Base-by-base conservation (phyloP, 2,329 filamentous ascomycete genomes). In the Exophiala sp. region DNA sequence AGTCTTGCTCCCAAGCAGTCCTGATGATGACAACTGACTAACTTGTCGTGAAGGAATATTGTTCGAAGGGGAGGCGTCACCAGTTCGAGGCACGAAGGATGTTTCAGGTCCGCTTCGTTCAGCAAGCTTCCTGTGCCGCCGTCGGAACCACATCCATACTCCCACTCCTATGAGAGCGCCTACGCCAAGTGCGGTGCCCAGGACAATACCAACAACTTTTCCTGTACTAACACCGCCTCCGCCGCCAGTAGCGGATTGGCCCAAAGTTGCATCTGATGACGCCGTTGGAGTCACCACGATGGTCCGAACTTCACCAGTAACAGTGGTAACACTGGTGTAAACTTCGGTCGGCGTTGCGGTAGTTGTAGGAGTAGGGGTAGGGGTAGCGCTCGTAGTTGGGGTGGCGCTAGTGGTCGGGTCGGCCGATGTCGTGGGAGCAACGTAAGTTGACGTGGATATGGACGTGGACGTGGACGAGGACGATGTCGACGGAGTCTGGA, bases 171-270 rank as follows among this genome's bases (percentile, higher is more conserved):
- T 63, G 11, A 75, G 47, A 14, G 70, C 57, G 38, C 67, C 72
- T 14, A 71, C 57, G 33, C 68, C 73, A 43, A 70, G 66, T 16
- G 74, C 57, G 10, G 70, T 64, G 52, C 73, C 74, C 24, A 76
- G 65, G 3, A 74, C 71, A 46, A 75, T 70, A 24, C 74, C 74
- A 5, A 72, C 73, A 53, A 76, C 72, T 9, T 69, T 68, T 32
- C 74, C 74, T 14, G 68, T 68, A 34, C 68, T 71, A 34, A 75
- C 52, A 10, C 65, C 62, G 16, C 66, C 68, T 14, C 59, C 50
- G n/a, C 52, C 45, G 12, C 47, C 40, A 44, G 55, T 50, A 10
- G 54, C 49, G 35, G 54, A 54, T 47, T 62, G 55, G 10, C 62
- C 61, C 9, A 64, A 52, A 3, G 56, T 58, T 3, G 59, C 57